Conservation (phyloP, 2,329 filamentous ascomycete species). For the Colletotrichum simmondsii region DNA sequence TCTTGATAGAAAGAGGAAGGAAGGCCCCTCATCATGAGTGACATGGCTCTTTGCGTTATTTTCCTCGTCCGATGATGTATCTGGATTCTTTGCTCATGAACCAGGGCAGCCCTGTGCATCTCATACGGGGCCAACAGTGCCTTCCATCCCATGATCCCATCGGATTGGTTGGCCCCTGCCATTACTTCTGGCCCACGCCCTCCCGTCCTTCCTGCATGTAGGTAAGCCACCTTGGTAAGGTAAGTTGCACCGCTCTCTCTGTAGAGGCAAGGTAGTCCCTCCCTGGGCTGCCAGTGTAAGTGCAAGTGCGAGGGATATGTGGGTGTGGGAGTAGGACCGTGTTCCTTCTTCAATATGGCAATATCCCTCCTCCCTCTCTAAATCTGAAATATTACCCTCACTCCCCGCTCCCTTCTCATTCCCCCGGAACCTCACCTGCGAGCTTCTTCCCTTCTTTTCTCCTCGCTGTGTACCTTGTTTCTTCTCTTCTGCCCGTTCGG, state of each 20-base stretch:
- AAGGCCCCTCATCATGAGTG: background rate
- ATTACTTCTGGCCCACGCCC: background rate
- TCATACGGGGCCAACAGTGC: background rate
- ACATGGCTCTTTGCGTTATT: background rate
- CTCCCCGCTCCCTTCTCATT: conserved; percentile 17
- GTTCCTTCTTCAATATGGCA: conserved; percentile 7
- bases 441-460: conserved; percentile 26
- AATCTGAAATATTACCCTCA: conserved; percentile 1
- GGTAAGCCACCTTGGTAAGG: too few species aligned
- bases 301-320: background rate
- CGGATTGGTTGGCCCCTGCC: conserved; percentile 17
- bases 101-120: background rate
- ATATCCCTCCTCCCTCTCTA: conserved; percentile 16
- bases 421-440: conserved; percentile 5
- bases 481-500: background rate
- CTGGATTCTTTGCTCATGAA: background rate
- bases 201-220: conserved; percentile 1
- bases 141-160: conserved; percentile 26
- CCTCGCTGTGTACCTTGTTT: background rate
- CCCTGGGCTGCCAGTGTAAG: background rate
- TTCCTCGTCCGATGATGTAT: background rate
- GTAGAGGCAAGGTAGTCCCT: background rate
- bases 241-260: background rate
- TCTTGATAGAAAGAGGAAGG: background rate
- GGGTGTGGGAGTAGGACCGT: background rate